Evolutionary conservation across 495 filamentous ascomycete genomes (phyloP).

Genomic region (Talaromyces ruber): DNA sequence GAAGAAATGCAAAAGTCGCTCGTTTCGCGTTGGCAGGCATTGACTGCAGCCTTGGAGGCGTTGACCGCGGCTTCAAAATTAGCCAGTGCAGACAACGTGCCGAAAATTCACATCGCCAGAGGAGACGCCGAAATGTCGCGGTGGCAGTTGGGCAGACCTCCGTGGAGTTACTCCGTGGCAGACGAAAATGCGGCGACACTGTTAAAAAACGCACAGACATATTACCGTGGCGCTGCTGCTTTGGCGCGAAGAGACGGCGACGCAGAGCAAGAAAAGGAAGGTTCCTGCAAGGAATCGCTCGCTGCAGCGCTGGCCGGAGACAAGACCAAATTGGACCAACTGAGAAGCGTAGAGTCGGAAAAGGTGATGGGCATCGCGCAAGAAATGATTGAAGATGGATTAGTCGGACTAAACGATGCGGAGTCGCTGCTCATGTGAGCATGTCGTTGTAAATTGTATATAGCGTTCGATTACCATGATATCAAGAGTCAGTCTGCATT

Average conservation of each 20-base stretch:
- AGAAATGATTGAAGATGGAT: slow-evolving; percentile 44
- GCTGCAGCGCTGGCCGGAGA: slow-evolving; percentile 35
- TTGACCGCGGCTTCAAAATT: slow-evolving; percentile 48
- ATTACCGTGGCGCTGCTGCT: slow-evolving; percentile 51
- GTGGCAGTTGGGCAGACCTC: slow-evolving; percentile 41
- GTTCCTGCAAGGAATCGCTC: slow-evolving; percentile 34
- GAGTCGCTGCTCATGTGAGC: slow-evolving; percentile 27
- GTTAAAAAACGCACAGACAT: slow-evolving; percentile 54
- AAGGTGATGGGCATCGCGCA: slow-evolving; percentile 28
- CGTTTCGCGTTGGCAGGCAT: slow-evolving; percentile 38
- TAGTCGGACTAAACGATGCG: slow-evolving; percentile 28
- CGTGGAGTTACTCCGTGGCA: slow-evolving; percentile 35
- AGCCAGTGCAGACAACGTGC: slow-evolving; percentile 40
- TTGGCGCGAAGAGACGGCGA: slow-evolving; percentile 33
- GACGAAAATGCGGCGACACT: slow-evolving; percentile 40
- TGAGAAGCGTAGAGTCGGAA: slow-evolving; percentile 21
- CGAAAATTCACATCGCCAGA: slow-evolving; percentile 51
- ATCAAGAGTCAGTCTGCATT: slow-evolving; percentile 16
- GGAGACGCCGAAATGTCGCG: slow-evolving; percentile 57
- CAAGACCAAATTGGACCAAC: slow-evolving; percentile 27
- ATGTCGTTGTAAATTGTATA: slow-evolving; percentile 7
- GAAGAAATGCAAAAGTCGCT: slow-evolving; percentile 19
- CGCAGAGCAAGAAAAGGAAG: slow-evolving; percentile 38
- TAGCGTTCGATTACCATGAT: slow-evolving; percentile 1
- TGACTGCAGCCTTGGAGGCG: slow-evolving; percentile 36